Evolutionary conservation across 176 grass and related monocot species (phyloP).

Genomic region (Bonia amplexicaulis): DNA sequence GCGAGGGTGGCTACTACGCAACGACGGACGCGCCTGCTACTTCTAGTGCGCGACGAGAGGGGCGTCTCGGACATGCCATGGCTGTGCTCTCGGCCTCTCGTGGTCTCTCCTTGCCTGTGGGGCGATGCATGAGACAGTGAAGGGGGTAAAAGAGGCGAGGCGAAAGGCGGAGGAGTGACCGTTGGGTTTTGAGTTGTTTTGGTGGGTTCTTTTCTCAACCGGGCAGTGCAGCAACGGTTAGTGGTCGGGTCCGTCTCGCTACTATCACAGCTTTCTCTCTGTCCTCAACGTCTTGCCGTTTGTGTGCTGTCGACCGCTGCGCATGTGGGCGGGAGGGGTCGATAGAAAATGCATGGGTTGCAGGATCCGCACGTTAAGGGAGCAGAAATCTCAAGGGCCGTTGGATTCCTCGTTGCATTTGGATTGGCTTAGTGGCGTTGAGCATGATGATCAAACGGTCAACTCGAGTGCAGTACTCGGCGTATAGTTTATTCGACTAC

Average conservation of each 20-base stretch:
- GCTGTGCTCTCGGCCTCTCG: neutral
- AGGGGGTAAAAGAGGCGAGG: conserved; percentile 30
- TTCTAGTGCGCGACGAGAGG: neutral
- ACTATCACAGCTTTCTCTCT: neutral
- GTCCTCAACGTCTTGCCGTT: neutral
- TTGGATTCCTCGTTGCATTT: neutral
- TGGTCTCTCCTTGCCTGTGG: neutral
- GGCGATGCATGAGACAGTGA: conserved; percentile 8
- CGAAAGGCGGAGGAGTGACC: conserved; percentile 30
- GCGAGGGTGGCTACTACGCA: neutral
- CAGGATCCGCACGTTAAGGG: neutral
- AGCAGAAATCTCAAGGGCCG: neutral
- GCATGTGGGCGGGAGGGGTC: conserved; percentile 23
- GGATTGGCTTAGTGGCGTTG: neutral
- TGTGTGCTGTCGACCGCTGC: conserved; percentile 13
- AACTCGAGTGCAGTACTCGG: neutral
- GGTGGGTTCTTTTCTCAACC: conserved; percentile 14
- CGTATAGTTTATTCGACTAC: neutral
- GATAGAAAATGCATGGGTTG: neutral
- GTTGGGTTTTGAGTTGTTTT: conserved; percentile 53
- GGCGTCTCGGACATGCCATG: neutral
- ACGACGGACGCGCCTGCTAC: neutral
- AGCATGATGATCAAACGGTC: neutral
- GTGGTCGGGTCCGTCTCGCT: conserved; percentile 14
- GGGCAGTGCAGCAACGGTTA: neutral